phyloP scores from a whole-genome alignment of 306 rosid species.

The Dalbergia cultrata region DNA sequence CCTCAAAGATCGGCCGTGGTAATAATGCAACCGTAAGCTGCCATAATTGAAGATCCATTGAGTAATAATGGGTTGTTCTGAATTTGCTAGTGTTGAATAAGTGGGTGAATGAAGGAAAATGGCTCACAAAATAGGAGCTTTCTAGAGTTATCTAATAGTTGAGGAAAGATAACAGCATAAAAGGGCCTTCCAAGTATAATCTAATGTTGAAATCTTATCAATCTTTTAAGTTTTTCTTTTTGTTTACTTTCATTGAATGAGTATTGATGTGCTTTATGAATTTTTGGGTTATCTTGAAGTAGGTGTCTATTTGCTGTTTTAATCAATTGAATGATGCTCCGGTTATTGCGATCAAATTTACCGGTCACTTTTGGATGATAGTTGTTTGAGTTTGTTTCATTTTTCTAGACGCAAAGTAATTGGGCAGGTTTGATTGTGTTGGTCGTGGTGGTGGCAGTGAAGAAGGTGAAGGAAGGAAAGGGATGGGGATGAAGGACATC shows the following conservation, averaged over 20 bases:
- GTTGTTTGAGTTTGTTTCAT: too few relatives aligned
- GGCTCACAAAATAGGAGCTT: conserved; percentile 84
- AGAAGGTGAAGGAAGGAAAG: too few relatives aligned
- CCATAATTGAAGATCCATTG: conserved; percentile 69
- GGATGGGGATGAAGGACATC: too few relatives aligned
- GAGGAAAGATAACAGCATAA: conserved; percentile 66
- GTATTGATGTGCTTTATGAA: background rate
- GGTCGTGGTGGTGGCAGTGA: too few relatives aligned
- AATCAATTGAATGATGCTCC: too few relatives aligned
- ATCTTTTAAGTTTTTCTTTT: background rate
- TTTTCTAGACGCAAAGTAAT: too few relatives aligned
- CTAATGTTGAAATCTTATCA: background rate
- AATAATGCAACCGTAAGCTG: conserved; percentile 62
- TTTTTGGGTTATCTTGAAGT: background rate
- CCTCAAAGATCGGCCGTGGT: conserved; percentile 41
- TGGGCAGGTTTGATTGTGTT: too few relatives aligned
- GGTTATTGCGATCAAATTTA: too few relatives aligned
- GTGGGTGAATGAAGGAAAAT: conserved; percentile 88
- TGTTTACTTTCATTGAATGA: background rate
- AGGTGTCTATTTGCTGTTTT: background rate
- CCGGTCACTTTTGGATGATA: too few relatives aligned
- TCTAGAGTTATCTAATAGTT: conserved; percentile 77
- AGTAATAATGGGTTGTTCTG: conserved; percentile 37
- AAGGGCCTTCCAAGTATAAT: conserved; percentile 81
- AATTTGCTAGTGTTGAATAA: conserved; percentile 71